These are phyloP conservation scores for Botrytis byssoidea DNA, from an alignment of 2,329 filamentous ascomycete species.

Conservation along the genomic window DNA sequence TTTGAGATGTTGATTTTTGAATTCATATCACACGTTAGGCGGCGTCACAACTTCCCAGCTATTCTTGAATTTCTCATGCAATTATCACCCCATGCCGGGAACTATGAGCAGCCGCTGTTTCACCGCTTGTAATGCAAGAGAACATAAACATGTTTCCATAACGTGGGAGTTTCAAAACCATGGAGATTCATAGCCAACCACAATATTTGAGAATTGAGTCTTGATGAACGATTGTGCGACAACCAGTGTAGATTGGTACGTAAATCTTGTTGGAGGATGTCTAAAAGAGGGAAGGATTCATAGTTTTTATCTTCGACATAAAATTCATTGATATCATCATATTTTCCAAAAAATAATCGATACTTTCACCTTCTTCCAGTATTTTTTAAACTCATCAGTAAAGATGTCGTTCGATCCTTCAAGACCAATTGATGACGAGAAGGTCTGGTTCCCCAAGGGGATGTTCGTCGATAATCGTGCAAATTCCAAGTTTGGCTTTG, in stretches of 20 bases:
- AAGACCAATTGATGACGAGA: conserved; percentile 1
- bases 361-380: not conserved
- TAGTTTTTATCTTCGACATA: not conserved
- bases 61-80: not conserved
- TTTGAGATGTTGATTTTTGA: not conserved
- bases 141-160: not conserved
- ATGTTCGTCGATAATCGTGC: conserved; percentile 9
- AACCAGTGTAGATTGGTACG: not conserved
- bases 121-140: not conserved
- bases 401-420: conserved; percentile 3
- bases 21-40: too few relatives aligned
- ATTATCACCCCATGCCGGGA: not conserved
- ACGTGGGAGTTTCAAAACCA: not conserved
- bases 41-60: too few relatives aligned
- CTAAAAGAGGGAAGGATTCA: not conserved
- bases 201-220: not conserved
- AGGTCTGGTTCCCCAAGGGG: conserved; percentile 9
- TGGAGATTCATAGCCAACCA: not conserved
- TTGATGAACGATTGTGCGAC: not conserved
- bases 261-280: too few relatives aligned
- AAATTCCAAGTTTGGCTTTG: not conserved
- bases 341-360: not conserved
- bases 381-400: not conserved
- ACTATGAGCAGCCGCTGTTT: not conserved
- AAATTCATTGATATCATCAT: not conserved